Conservation (phyloP, 176 grass and related monocot species). For the Lolium rigidum region DNA sequence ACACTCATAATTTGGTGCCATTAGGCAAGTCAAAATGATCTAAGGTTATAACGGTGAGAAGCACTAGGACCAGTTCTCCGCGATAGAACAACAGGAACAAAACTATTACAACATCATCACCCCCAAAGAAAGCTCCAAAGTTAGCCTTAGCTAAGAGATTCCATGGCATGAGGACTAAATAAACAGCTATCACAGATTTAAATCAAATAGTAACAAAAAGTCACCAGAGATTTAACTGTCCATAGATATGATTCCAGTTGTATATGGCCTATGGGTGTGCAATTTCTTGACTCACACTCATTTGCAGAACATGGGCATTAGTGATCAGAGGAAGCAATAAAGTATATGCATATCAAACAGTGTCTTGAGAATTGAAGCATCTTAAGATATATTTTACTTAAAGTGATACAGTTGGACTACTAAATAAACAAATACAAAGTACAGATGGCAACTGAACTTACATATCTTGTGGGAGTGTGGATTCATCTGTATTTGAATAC, state of each 20-base stretch:
- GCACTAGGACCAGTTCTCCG: not conserved
- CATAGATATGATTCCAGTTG: constrained; percentile 5
- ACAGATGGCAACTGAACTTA: constrained; percentile 48
- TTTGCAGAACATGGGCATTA: not conserved
- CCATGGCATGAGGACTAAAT: not conserved
- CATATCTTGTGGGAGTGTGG: constrained; percentile 98
- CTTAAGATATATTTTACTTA: constrained; percentile 16
- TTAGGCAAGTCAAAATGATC: constrained; percentile 32
- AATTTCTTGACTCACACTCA: constrained; percentile 24
- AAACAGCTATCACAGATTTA: not conserved
- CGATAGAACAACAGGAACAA: constrained; percentile 5
- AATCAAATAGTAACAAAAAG: constrained; percentile 13
- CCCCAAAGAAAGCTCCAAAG: not conserved
- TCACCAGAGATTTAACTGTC: constrained; percentile 9
- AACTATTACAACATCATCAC: not conserved
- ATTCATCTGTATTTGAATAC: constrained; percentile 89
- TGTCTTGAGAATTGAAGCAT: constrained; percentile 4
- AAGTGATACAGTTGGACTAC: constrained; percentile 4
- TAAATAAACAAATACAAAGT: constrained; percentile 29
- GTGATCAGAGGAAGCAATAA: constrained; percentile 20
- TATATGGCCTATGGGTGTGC: not conserved
- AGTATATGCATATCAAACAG: not conserved
- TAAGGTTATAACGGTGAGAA: constrained; percentile 2
- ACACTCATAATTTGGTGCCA: not conserved
- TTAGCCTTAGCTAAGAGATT: not conserved